Percentiles rank a stretch among this genome's conserved stretches.
Conservation (phyloP, 2,329 filamentous ascomycete genomes). For the Albifimbria verrucaria region DNA sequence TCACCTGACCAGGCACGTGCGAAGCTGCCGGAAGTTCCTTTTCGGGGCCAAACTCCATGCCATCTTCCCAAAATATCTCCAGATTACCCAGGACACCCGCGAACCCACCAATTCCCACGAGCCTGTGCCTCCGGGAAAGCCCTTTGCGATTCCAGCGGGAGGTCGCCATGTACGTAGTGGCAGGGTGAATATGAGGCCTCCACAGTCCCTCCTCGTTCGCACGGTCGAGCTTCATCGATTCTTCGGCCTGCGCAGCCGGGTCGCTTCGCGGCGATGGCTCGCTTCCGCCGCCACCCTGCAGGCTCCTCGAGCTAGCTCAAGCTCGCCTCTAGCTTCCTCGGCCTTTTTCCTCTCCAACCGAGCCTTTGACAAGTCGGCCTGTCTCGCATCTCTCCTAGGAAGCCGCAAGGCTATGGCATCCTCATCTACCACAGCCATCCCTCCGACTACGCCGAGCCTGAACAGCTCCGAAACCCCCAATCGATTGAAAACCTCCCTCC, state of each 20-base stretch:
- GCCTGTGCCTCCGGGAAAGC: not conserved
- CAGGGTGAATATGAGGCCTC: not conserved
- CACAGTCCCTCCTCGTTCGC: not conserved
- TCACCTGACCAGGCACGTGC: not conserved
- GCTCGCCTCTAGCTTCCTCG: slow-evolving; percentile 12
- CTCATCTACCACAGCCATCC: slow-evolving; percentile 19
- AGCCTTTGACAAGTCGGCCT: slow-evolving; percentile 31
- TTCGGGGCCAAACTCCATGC: not conserved
- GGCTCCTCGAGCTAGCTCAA: slow-evolving; percentile 17
- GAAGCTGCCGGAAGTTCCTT: not conserved
- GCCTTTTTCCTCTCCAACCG: slow-evolving; percentile 34
- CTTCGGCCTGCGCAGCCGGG: not conserved
- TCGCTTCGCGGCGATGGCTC: slow-evolving; percentile 22
- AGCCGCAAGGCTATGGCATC: slow-evolving; percentile 23
- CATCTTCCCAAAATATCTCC: not conserved
- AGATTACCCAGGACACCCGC: not conserved
- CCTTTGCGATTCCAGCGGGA: not conserved
- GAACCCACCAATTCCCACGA: not conserved
- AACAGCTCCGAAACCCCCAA: slow-evolving; percentile 14
- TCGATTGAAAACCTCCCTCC: slow-evolving; percentile 24
- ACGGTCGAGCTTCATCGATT: not conserved
- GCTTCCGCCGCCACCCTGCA: slow-evolving; percentile 22
- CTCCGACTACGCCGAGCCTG: slow-evolving; percentile 12
- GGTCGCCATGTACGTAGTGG: not conserved
- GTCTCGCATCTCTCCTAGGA: slow-evolving; percentile 30